Conservation (phyloP, 2,329 filamentous ascomycete genomes). For the Beauveria varroae region DNA sequence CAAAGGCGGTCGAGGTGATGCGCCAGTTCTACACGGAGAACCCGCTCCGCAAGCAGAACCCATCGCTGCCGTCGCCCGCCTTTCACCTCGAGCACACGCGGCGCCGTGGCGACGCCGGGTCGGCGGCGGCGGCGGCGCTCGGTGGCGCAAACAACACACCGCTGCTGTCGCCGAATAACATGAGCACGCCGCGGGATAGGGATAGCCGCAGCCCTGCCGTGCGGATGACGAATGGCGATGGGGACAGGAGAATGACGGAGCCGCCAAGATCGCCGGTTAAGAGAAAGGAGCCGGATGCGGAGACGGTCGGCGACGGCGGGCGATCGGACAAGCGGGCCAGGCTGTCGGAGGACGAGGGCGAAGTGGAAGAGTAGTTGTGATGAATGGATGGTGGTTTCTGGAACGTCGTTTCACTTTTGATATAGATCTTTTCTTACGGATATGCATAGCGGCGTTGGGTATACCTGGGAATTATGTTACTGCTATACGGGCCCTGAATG, state of each 20-base stretch:
- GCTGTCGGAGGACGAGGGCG: conserved; percentile 41
- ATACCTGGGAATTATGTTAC: conserved; percentile 5
- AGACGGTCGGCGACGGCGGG: conserved; percentile 24
- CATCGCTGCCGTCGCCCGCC: conserved; percentile 44
- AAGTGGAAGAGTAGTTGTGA: conserved; percentile 30
- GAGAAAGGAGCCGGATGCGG: conserved; percentile 32
- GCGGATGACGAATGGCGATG: conserved; percentile 30
- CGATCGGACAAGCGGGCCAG: conserved; percentile 36
- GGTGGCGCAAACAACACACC: conserved; percentile 23
- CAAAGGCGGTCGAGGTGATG: conserved; percentile 69
- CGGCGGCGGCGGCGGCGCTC: conserved; percentile 15
- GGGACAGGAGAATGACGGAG: conserved; percentile 20
- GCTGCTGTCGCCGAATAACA: conserved; percentile 37
- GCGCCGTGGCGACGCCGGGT: conserved; percentile 38
- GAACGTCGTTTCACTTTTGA: neutral
- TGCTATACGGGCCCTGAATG: neutral
- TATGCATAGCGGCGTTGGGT: conserved; percentile 11
- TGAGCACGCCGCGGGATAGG: conserved; percentile 40
- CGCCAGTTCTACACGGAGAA: conserved; percentile 60
- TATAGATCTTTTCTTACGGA: neutral
- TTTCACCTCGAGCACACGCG: conserved; percentile 51
- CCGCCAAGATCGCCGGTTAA: conserved; percentile 29
- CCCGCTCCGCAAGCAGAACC: conserved; percentile 50
- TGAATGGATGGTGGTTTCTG: neutral
- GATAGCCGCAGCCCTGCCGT: conserved; percentile 41